A percentile compares a stretch with the other conserved stretches of the same genome.
These are phyloP conservation scores for Closterium sp. DNA, from an alignment of 139 green algal genomes.

Conservation along the genomic window DNA sequence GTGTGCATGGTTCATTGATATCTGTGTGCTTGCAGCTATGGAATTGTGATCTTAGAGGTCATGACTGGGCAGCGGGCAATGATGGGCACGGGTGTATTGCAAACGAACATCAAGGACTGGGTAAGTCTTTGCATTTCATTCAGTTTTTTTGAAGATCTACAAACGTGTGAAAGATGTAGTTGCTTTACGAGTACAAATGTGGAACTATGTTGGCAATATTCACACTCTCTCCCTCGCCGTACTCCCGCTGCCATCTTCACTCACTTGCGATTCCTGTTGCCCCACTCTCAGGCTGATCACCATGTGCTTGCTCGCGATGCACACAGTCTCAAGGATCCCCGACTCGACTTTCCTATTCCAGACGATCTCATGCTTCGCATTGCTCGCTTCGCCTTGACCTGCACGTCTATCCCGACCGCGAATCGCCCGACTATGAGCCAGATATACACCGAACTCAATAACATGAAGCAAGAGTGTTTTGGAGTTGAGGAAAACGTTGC, in stretches of 20 bases:
- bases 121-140: neutral
- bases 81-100: neutral
- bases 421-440: neutral
- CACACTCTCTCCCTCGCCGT: neutral
- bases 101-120: neutral
- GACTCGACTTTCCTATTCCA: neutral
- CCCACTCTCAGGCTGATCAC: neutral
- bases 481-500: neutral
- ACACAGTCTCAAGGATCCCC: neutral
- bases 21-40: neutral
- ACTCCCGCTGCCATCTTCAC: neutral
- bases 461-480: neutral
- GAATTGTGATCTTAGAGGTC: neutral
- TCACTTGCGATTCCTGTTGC: neutral
- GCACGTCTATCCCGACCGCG: neutral
- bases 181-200: no score
- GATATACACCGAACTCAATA: neutral
- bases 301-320: neutral
- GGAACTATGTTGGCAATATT: neutral
- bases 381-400: neutral
- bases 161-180: no score
- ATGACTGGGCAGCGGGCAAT: neutral
- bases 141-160: no score
- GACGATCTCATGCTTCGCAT: neutral
- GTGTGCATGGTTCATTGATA: no score